Evolutionary conservation across 2,329 filamentous ascomycete species (phyloP), one percentile per base, ranked within the genome.

Genomic region (Graphilbum fragrans): DNA sequence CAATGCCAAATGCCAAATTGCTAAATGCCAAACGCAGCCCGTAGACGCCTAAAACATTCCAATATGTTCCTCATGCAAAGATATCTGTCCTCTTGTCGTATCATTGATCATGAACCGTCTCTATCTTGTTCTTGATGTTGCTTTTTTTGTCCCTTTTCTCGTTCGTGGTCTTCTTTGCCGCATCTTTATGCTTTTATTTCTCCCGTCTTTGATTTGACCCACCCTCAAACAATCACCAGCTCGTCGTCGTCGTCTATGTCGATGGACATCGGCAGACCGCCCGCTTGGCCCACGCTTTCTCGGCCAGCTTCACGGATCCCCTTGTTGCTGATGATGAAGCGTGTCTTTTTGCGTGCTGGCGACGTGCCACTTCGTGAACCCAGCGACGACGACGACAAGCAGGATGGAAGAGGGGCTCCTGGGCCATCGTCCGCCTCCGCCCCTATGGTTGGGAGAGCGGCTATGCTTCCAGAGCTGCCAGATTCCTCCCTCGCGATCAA

Each of bases 291-390:
- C 2, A 87, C 55, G 53, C 82, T 86, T 53, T 87, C 83, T 45
- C 82, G 67, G 1, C 83, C 83, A 4, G 83, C 82, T 58, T 86
- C 82, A 41, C 77, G 73, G 47, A 88, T 87, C 0, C 83, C 83
- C 56, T 80, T 84, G 34, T 78, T 77, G 22, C 79, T 77, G 21
- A 83, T 86, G 33, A 87, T 72, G 54, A 88, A 87, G n/a, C 82
- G 69, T 39, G 82, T 87, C 67, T 85, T 86, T 61, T 86, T 81
- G 49, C 73, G 67, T 25, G 76, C 69, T 0, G 74, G 74, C 53
- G 54, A 68, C 49, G 7, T 16, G 4, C 14, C 17, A 3, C 32
- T 18, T 5, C n/a, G n/a, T 41, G 27, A 39, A 23, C 9, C 33
- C 42, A 23, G 3, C 11, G 14, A 5, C 23, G 19, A 19, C 25